phyloP scores from a whole-genome alignment of 2,329 filamentous ascomycete genomes.

The Trichoderma sp. region DNA sequence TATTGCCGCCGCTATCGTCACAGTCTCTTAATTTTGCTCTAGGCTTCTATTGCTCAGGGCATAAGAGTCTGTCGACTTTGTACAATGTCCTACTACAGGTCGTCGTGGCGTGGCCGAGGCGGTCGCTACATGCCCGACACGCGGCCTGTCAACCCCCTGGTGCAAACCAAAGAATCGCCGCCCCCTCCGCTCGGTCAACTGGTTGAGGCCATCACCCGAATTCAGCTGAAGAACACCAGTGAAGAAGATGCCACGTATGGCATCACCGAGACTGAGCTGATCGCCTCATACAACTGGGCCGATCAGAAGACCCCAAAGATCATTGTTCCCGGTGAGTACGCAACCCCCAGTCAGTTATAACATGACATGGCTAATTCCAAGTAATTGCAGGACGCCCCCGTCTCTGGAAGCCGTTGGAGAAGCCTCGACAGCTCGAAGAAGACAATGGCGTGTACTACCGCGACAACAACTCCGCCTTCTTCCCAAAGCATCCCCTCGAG shows the following conservation, averaged over 20 bases:
- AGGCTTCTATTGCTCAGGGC: too few species aligned
- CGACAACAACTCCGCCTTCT: constrained; percentile 57
- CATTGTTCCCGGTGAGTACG: constrained; percentile 45
- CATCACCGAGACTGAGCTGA: constrained; percentile 44
- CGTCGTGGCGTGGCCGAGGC: constrained; percentile 3
- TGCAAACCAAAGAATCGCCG: constrained; percentile 20
- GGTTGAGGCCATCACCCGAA: constrained; percentile 31
- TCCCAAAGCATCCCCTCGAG: constrained; percentile 53
- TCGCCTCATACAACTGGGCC: constrained; percentile 57
- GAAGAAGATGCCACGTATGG: neutral
- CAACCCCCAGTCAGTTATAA: neutral
- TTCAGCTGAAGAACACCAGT: constrained; percentile 13
- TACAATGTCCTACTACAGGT: constrained; percentile 1
- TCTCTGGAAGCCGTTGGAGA: constrained; percentile 42
- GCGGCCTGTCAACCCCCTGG: neutral
- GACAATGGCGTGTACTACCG: constrained; percentile 56
- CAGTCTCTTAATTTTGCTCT: neutral
- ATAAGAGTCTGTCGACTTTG: neutral
- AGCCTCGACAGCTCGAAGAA: constrained; percentile 37
- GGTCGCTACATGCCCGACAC: neutral
- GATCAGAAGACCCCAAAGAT: constrained; percentile 47
- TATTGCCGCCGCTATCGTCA: neutral
- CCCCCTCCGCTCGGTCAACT: constrained; percentile 34
- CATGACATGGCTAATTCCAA: neutral
- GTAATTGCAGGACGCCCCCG: constrained; percentile 36